phyloP scores from a whole-genome alignment of 1,284 basidiomycete genomes.

The Trichosporon sp. region DNA sequence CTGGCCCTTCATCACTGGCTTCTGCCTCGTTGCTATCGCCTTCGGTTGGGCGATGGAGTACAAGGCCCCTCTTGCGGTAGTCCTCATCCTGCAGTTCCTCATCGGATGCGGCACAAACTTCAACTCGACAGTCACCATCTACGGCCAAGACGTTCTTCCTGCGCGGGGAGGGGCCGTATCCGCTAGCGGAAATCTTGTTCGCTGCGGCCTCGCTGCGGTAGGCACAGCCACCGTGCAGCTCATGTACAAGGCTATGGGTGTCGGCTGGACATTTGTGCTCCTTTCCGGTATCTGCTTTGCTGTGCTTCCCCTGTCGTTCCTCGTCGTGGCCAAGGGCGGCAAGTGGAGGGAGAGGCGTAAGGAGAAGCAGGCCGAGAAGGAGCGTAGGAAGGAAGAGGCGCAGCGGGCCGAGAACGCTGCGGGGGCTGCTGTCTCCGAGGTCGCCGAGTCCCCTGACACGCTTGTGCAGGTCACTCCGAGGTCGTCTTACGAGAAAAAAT shows the following conservation, averaged over 20 bases:
- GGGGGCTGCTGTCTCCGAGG: not conserved
- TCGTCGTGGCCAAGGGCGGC: constrained; percentile 2
- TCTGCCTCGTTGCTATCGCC: constrained; percentile 21
- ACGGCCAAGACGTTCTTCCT: constrained; percentile 43
- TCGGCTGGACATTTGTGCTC: constrained; percentile 46
- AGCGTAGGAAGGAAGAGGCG: not conserved
- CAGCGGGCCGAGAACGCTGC: not conserved
- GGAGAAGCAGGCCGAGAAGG: not conserved
- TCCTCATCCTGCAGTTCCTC: constrained; percentile 34
- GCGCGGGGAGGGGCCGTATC: constrained; percentile 44
- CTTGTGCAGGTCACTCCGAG: not conserved
- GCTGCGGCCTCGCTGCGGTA: constrained; percentile 45
- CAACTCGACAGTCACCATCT: constrained; percentile 35
- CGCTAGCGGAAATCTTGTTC: constrained; percentile 44
- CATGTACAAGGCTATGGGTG: constrained; percentile 36
- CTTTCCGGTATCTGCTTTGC: constrained; percentile 33
- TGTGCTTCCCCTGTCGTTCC: constrained; percentile 1
- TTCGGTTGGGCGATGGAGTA: constrained; percentile 40
- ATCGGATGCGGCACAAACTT: constrained; percentile 35
- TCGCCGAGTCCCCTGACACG: not conserved
- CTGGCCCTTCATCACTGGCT: constrained; percentile 28
- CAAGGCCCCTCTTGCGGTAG: constrained; percentile 32
- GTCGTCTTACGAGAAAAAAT: not conserved
- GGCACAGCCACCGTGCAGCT: constrained; percentile 38
- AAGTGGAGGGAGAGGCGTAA: not conserved